phyloP scores from a whole-genome alignment of 768 basidiomycete genomes.

The Tulasnella sp. region DNA sequence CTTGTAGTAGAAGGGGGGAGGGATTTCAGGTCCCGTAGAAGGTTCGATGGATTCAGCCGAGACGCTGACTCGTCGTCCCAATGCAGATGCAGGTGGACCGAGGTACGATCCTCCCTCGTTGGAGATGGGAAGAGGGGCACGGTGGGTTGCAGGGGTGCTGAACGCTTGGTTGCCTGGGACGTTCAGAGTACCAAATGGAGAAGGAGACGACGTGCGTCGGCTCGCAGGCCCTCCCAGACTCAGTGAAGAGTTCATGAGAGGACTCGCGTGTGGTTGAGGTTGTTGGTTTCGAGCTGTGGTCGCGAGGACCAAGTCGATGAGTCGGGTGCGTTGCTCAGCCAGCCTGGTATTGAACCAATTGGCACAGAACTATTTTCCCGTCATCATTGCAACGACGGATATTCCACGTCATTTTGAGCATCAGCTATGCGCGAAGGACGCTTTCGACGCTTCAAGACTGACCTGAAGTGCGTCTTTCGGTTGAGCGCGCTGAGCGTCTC shows the following conservation, averaged over 20 bases:
- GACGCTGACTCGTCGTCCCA: slow-evolving; percentile 88
- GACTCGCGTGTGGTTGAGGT: slow-evolving; percentile 40
- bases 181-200: slow-evolving; percentile 67
- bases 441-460: slow-evolving; percentile 18
- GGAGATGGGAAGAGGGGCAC: slow-evolving; percentile 23
- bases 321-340: slow-evolving; percentile 70
- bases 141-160: slow-evolving; percentile 52
- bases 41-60: slow-evolving; percentile 94
- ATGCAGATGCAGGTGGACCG: slow-evolving; percentile 39
- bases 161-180: slow-evolving; percentile 66
- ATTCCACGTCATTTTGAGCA: background rate
- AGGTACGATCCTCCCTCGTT: slow-evolving; percentile 14
- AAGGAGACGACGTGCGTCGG: slow-evolving; percentile 39
- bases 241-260: slow-evolving; percentile 38
- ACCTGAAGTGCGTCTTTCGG: slow-evolving; percentile 79
- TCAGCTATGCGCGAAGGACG: background rate
- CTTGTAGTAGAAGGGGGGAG: slow-evolving; percentile 68
- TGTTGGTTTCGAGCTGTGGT: slow-evolving; percentile 40
- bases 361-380: slow-evolving; percentile 48
- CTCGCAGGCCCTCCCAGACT: slow-evolving; percentile 24
- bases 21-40: slow-evolving; percentile 50
- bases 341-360: slow-evolving; percentile 89
- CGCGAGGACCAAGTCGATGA: slow-evolving; percentile 46
- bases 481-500: slow-evolving; percentile 74
- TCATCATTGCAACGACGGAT: background rate